These are phyloP conservation scores for Blastobotrys serpentis DNA, from an alignment of 1,139 yeast genomes.

Conservation along the genomic window DNA sequence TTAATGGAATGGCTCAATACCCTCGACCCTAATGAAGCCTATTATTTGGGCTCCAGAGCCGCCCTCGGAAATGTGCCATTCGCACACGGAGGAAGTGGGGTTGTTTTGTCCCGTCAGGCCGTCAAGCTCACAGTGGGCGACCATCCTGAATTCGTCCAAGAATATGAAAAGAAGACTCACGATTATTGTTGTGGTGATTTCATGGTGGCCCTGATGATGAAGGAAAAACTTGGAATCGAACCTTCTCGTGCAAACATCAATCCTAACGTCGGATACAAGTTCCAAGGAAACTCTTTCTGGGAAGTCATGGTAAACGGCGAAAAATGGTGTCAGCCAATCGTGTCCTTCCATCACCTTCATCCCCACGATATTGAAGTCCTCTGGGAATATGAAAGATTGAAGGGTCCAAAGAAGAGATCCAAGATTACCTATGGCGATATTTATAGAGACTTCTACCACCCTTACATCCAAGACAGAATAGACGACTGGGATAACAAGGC, in stretches of 20 bases:
- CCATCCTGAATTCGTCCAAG: constrained; percentile 27
- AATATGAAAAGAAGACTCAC: constrained; percentile 31
- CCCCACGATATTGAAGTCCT: constrained; percentile 37
- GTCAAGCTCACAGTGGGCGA: constrained; percentile 31
- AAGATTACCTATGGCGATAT: constrained; percentile 35
- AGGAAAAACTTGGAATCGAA: constrained; percentile 25
- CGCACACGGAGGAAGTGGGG: constrained; percentile 44
- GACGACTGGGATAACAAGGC: constrained; percentile 34
- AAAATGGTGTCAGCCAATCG: constrained; percentile 38
- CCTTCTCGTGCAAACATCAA: constrained; percentile 18
- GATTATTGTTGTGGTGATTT: constrained; percentile 39
- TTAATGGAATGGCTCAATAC: constrained; percentile 30
- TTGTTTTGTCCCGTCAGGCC: constrained; percentile 37
- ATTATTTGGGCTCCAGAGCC: constrained; percentile 35
- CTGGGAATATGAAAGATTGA: constrained; percentile 38
- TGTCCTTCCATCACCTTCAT: constrained; percentile 37
- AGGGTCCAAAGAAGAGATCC: constrained; percentile 31
- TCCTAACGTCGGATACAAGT: constrained; percentile 29
- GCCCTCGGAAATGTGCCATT: constrained; percentile 30
- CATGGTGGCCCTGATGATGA: constrained; percentile 34
- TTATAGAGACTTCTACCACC: constrained; percentile 38
- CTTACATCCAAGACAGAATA: constrained; percentile 31
- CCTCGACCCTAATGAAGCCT: constrained; percentile 30
- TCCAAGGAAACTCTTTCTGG: constrained; percentile 36
- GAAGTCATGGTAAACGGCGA: constrained; percentile 22